Conservation (phyloP, 106 monocot species). For the Triglochin maritima region DNA sequence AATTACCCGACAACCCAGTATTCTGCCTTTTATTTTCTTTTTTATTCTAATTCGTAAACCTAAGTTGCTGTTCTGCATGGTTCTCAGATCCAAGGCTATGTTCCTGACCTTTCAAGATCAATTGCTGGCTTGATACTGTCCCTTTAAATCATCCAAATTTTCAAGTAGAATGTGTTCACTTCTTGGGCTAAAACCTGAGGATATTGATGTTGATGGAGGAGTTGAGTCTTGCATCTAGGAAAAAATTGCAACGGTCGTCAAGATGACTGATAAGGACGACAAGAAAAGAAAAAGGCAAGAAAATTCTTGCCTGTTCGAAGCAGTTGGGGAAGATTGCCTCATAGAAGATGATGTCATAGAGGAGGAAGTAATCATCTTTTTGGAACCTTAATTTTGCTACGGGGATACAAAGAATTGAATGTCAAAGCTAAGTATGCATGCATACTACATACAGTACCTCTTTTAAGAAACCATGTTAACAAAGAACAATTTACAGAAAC, state of each 20-base stretch:
- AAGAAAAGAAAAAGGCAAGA: slow-evolving; percentile 6
- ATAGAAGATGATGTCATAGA: slow-evolving; percentile 15
- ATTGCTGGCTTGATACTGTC: slow-evolving; percentile 50
- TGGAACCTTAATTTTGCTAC: too few species aligned
- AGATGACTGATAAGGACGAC: slow-evolving; percentile 35
- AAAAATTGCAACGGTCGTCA: slow-evolving; percentile 34
- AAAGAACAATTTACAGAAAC: too few species aligned
- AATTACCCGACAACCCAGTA: too few species aligned
- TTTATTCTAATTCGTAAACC: too few species aligned
- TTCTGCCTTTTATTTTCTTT: too few species aligned
- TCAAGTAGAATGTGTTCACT: slow-evolving; percentile 42
- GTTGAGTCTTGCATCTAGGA: slow-evolving; percentile 45
- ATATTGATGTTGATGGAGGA: slow-evolving; percentile 12
- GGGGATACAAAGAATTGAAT: too few species aligned
- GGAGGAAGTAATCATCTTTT: neutral
- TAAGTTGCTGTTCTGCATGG: neutral
- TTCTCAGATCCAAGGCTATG: slow-evolving; percentile 38
- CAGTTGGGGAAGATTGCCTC: slow-evolving; percentile 3
- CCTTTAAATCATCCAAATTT: slow-evolving; percentile 55
- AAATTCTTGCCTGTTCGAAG: slow-evolving; percentile 36
- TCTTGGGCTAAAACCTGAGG: slow-evolving; percentile 35
- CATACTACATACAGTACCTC: too few species aligned
- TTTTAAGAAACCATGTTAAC: too few species aligned
- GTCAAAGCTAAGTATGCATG: too few species aligned
- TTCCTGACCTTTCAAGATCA: slow-evolving; percentile 60